Conservation (phyloP, 2,329 filamentous ascomycete species). For the Beauveria sp. region DNA sequence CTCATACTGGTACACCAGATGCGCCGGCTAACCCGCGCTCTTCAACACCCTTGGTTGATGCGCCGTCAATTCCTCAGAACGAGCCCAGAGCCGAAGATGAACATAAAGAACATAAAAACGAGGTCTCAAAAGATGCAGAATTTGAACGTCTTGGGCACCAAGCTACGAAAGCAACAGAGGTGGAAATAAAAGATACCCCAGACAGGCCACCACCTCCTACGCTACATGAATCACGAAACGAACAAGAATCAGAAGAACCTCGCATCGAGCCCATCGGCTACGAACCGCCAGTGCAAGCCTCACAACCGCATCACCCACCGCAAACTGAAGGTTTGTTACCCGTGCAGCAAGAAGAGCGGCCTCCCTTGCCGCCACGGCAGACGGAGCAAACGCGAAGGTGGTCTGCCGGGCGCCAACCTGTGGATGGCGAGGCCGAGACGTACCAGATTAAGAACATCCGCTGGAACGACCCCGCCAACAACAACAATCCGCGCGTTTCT, state of each 20-base stretch:
- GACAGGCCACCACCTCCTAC: neutral
- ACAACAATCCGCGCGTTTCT: constrained; percentile 61
- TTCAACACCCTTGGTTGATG: neutral
- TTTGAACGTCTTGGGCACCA: neutral
- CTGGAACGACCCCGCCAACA: constrained; percentile 62
- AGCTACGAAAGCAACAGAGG: neutral
- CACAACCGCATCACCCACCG: neutral
- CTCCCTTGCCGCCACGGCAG: constrained; percentile 32
- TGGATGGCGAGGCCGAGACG: constrained; percentile 57
- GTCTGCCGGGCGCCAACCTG: constrained; percentile 33
- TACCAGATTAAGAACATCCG: constrained; percentile 90
- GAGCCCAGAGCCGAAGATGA: neutral
- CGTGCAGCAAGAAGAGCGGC: constrained; percentile 18
- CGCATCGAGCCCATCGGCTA: constrained; percentile 6
- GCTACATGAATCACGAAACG: neutral
- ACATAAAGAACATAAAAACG: neutral
- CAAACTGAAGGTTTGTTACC: neutral
- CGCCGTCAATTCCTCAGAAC: neutral
- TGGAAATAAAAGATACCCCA: neutral
- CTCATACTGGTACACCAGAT: neutral
- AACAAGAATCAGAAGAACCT: constrained; percentile 1
- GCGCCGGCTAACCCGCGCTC: neutral
- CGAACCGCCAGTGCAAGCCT: neutral
- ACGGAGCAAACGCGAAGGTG: constrained; percentile 23
- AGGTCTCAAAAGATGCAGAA: neutral